A percentile compares a stretch with the other conserved stretches of the same genome.
These are phyloP conservation scores for Elymus sibiricus DNA, from an alignment of 176 grass and related monocot species.

Conservation along the genomic window DNA sequence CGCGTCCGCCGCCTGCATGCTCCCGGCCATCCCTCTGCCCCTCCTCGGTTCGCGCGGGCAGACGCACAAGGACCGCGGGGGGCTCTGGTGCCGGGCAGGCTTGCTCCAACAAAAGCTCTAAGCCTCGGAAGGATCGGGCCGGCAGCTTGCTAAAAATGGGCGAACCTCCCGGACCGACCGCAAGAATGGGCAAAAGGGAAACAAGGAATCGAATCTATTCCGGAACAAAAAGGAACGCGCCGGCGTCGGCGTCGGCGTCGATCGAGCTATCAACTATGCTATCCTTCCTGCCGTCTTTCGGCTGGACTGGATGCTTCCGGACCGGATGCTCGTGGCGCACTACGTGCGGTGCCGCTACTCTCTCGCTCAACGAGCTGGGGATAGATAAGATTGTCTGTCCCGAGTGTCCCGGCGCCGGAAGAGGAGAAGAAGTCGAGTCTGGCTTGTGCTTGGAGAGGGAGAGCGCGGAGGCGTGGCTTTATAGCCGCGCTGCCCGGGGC, in stretches of 20 bases:
- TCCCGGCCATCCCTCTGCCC: conserved; percentile 41
- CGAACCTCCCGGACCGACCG: background rate
- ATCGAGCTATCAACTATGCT: background rate
- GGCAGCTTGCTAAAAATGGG: conserved; percentile 39
- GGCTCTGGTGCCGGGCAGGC: background rate
- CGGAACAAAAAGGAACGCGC: background rate
- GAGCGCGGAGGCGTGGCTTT: conserved; percentile 5
- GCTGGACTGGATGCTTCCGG: background rate
- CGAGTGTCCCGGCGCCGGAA: background rate
- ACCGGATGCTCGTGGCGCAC: conserved; percentile 1
- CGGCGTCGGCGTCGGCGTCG: background rate
- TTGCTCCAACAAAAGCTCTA: background rate
- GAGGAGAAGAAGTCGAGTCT: background rate
- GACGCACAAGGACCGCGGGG: no score
- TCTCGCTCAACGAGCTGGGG: background rate
- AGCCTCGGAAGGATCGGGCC: background rate
- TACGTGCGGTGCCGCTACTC: background rate
- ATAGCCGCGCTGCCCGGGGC: conserved; percentile 35
- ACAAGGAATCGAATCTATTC: background rate
- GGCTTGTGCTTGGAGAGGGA: background rate
- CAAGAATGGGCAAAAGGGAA: background rate
- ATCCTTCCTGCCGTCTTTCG: background rate
- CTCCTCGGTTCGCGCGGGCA: background rate
- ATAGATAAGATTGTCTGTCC: background rate
- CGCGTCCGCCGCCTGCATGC: conserved; percentile 75